A percentile compares a stretch with the other conserved stretches of the same genome.
phyloP scores from a whole-genome alignment of 1,284 basidiomycete genomes.

The Malassezia globosa region DNA sequence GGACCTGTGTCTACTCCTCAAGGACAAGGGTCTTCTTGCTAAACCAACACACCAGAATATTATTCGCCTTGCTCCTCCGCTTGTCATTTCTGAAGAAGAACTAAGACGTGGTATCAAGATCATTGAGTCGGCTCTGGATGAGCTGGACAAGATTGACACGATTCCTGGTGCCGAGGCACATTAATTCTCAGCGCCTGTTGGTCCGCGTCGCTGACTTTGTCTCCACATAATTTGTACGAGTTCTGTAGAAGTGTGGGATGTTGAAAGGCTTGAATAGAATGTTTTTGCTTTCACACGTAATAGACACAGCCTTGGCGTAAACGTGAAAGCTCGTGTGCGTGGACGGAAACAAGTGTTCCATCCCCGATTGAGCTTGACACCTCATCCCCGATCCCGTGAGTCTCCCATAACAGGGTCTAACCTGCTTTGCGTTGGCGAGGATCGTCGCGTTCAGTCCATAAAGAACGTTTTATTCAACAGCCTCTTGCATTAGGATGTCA shows the following conservation, averaged over 20 bases:
- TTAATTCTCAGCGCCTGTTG: background rate
- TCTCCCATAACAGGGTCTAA: background rate
- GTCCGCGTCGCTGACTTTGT: background rate
- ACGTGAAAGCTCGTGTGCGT: no score
- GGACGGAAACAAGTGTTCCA: no score
- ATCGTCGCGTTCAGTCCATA: background rate
- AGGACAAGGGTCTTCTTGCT: conserved; percentile 76
- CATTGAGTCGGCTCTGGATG: conserved; percentile 64
- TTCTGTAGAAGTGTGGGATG: no score
- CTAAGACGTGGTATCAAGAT: conserved; percentile 63
- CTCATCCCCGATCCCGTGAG: no score
- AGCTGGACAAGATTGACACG: conserved; percentile 57
- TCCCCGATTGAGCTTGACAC: no score
- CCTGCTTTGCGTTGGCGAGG: no score
- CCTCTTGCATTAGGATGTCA: no score
- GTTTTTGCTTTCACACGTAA: no score
- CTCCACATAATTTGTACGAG: background rate
- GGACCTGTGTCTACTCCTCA: conserved; percentile 87
- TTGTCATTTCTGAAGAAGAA: conserved; percentile 81
- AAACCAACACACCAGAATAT: conserved; percentile 95
- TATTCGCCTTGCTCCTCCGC: conserved; percentile 89
- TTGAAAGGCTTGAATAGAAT: no score
- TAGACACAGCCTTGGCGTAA: no score
- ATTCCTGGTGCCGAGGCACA: conserved; percentile 33
- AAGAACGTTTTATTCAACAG: no score